Evolutionary conservation across 306 rosid species (phyloP).

Genomic region (Canavalia ensiformis): DNA sequence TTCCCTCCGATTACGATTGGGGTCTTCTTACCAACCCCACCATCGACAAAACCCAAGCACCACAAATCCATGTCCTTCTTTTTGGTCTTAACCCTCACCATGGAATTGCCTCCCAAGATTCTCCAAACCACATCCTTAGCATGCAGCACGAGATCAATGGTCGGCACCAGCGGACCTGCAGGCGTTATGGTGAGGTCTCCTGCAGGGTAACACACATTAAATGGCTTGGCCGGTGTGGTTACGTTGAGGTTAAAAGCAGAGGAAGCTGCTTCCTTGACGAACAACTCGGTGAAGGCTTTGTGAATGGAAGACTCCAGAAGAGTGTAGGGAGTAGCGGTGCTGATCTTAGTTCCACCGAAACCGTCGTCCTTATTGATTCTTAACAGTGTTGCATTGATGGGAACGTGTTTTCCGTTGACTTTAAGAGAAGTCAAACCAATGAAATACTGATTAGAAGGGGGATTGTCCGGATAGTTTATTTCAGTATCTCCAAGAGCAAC

Average conservation of each 20-base stretch:
- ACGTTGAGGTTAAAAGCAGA: background rate
- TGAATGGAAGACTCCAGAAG: conserved; percentile 11
- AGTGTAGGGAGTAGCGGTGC: background rate
- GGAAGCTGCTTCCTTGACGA: conserved; percentile 18
- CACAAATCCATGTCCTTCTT: background rate
- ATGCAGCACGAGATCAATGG: background rate
- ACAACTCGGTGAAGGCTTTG: background rate
- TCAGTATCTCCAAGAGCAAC: background rate
- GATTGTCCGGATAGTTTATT: background rate
- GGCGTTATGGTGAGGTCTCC: background rate
- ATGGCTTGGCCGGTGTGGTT: background rate
- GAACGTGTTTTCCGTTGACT: background rate
- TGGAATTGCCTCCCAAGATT: background rate
- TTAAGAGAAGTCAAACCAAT: background rate
- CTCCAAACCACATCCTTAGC: background rate
- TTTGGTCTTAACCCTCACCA: conserved; percentile 16
- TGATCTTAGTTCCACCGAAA: conserved; percentile 25
- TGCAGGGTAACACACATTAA: background rate
- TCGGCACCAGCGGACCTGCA: conserved; percentile 3
- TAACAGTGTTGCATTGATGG: background rate
- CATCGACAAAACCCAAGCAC: conserved; percentile 35
- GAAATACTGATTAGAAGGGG: background rate
- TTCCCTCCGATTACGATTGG: conserved; percentile 22
- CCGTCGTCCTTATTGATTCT: background rate
- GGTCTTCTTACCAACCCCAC: background rate